Conservation (phyloP, 768 basidiomycete species). For the Suillus clintonianus region DNA sequence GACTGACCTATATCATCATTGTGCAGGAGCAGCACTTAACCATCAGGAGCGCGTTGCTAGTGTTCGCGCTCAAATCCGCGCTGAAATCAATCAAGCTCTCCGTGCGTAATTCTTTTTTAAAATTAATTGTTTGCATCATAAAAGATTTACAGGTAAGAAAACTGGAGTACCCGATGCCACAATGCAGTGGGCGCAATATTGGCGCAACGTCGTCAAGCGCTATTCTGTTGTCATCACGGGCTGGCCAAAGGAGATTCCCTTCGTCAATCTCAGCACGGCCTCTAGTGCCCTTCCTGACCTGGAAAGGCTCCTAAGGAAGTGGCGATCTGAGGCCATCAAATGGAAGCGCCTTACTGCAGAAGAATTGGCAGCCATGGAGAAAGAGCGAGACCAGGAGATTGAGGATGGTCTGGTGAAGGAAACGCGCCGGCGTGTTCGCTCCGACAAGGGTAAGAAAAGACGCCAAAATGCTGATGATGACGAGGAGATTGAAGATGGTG, state of each 20-base stretch:
- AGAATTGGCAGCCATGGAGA: not conserved
- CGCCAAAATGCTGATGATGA: not conserved
- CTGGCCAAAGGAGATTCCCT: conserved; percentile 4
- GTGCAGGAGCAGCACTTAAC: conserved; percentile 1
- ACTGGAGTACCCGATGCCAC: not conserved
- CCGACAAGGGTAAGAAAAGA: not conserved
- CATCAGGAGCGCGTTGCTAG: conserved; percentile 1
- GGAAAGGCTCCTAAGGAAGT: conserved; percentile 3
- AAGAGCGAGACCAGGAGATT: not conserved
- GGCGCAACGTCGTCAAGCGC: not conserved
- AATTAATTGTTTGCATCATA: not conserved
- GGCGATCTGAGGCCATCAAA: not conserved
- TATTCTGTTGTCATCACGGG: conserved; percentile 3
- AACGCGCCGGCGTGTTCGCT: not conserved
- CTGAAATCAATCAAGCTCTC: not conserved
- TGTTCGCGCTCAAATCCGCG: not conserved
- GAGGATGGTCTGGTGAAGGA: not conserved
- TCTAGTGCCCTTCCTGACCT: conserved; percentile 2
- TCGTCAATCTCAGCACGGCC: conserved; percentile 1
- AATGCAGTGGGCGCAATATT: conserved; percentile 7
- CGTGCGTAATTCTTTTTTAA: not conserved
- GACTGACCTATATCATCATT: not conserved
- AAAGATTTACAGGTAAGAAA: not conserved
- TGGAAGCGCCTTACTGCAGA: conserved; percentile 1
- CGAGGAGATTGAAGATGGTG: too few species aligned